phyloP scores from a whole-genome alignment of 2,329 filamentous ascomycete genomes.

The Aureobasidium pullulans region DNA sequence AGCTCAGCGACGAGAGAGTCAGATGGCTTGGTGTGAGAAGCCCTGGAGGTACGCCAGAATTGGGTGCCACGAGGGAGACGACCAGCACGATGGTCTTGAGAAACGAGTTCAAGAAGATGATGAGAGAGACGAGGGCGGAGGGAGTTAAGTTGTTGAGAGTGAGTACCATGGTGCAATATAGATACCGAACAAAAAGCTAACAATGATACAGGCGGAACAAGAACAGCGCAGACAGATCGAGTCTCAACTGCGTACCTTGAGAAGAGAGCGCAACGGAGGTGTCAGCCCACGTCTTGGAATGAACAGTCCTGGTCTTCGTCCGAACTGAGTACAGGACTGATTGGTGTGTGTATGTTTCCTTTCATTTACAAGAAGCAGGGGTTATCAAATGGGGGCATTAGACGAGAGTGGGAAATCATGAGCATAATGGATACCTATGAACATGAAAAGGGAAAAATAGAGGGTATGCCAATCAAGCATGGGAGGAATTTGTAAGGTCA shows the following conservation, averaged over 20 bases:
- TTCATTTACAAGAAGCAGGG: background rate
- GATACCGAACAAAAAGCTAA: constrained; percentile 19
- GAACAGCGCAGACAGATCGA: constrained; percentile 42
- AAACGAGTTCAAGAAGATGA: constrained; percentile 75
- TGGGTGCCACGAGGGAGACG: constrained; percentile 38
- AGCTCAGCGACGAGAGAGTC: constrained; percentile 61
- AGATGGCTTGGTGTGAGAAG: constrained; percentile 56
- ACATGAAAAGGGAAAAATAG: background rate
- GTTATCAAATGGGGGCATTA: background rate
- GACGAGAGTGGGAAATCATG: background rate
- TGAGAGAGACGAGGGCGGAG: constrained; percentile 63
- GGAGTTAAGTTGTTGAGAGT: constrained; percentile 59
- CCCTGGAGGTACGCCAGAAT: constrained; percentile 36
- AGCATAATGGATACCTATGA: constrained; percentile 5
- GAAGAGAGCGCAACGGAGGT: constrained; percentile 11
- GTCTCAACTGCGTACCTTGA: constrained; percentile 11
- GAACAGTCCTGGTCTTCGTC: constrained; percentile 5
- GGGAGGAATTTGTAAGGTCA: background rate
- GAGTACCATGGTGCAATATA: constrained; percentile 27
- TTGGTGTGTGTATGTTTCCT: background rate
- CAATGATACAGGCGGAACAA: constrained; percentile 54
- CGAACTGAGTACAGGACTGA: background rate
- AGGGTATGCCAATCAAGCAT: background rate
- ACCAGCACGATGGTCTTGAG: constrained; percentile 63
- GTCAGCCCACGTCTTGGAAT: constrained; percentile 7